Conservation (phyloP, 2,329 filamentous ascomycete genomes). For the Fusarium pininemorale region DNA sequence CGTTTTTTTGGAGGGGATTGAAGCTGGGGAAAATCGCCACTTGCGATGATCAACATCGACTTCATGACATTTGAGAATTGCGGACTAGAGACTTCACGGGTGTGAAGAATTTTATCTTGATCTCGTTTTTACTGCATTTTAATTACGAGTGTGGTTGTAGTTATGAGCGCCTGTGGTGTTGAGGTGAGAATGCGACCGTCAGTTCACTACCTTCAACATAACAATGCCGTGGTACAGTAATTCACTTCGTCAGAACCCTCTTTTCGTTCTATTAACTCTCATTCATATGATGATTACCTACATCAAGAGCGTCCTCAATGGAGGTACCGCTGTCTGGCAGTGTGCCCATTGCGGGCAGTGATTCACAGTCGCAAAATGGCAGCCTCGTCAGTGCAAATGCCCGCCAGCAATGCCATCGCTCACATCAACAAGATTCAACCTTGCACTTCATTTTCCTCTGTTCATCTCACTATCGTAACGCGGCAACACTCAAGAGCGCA, state of each 20-base stretch:
- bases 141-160: fast-evolving
- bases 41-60: neutral
- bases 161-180: neutral
- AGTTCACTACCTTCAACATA: neutral
- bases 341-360: neutral
- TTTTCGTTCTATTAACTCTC: too few relatives aligned
- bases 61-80: fast-evolving
- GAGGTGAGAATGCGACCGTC: neutral
- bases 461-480: fast-evolving
- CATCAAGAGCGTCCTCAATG: neutral
- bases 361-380: neutral
- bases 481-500: too few relatives aligned
- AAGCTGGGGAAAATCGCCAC: constrained; percentile 22
- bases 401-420: too few relatives aligned
- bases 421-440: too few relatives aligned
- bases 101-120: fast-evolving
- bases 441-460: too few relatives aligned
- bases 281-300: too few relatives aligned
- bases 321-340: fast-evolving
- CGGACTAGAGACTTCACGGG: neutral
- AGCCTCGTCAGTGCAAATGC: too few relatives aligned
- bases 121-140: neutral
- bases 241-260: fast-evolving
- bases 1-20: neutral
- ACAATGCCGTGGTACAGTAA: fast-evolving